Evolutionary conservation across 306 rosid species (phyloP).

Genomic region (Sophora flavescens): DNA sequence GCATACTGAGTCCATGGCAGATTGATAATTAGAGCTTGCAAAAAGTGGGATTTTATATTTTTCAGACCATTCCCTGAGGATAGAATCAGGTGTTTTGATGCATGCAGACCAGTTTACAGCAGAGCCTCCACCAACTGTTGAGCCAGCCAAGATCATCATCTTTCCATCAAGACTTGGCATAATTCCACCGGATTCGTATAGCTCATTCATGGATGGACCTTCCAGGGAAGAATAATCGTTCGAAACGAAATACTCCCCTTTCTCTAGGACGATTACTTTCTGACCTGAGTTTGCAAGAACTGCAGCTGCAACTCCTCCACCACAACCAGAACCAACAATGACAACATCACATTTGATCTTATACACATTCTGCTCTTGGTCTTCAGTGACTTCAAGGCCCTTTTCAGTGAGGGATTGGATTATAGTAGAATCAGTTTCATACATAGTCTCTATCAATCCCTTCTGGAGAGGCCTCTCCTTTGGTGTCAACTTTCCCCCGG

Average conservation of each 20-base stretch:
- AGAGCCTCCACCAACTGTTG: conserved; percentile 96
- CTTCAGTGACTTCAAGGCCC: conserved; percentile 73
- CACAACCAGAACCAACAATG: conserved; percentile 89
- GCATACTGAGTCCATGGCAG: conserved; percentile 84
- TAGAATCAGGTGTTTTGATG: conserved; percentile 75
- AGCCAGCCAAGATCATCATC: conserved; percentile 80
- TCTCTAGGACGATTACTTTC: conserved; percentile 83
- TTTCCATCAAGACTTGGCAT: conserved; percentile 73
- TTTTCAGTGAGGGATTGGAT: conserved; percentile 63
- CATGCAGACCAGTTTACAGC: conserved; percentile 95
- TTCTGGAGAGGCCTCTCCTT: conserved; percentile 80
- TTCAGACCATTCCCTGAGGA: conserved; percentile 79
- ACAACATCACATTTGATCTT: conserved; percentile 90
- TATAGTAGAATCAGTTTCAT: conserved; percentile 61
- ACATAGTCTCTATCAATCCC: conserved; percentile 73
- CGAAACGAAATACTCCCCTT: conserved; percentile 84
- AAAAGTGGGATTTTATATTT: conserved; percentile 71
- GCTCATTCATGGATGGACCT: conserved; percentile 80
- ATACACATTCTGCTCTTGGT: conserved; percentile 51
- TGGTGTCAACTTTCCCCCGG: conserved; percentile 48
- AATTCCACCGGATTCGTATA: conserved; percentile 75
- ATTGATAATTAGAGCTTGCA: conserved; percentile 63
- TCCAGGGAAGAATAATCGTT: conserved; percentile 85
- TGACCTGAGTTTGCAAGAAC: conserved; percentile 82
- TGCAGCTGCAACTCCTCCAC: conserved; percentile 99